These are phyloP conservation scores for Metarhizium brunneum DNA, from an alignment of 2,329 filamentous ascomycete species.

Conservation along the genomic window DNA sequence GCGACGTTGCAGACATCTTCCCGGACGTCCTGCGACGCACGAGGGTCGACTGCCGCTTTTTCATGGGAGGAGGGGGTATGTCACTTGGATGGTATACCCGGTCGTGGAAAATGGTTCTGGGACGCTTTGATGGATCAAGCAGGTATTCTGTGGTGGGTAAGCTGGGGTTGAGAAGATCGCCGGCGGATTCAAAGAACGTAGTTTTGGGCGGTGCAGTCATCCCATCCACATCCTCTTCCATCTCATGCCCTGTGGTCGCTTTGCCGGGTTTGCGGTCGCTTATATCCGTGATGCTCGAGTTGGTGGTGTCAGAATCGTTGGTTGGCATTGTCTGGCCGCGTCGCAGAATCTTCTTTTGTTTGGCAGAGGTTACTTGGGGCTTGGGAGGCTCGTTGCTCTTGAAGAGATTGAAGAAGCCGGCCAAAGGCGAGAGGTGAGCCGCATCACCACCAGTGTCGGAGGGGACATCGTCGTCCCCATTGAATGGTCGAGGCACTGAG, in stretches of 20 bases:
- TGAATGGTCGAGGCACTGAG: constrained; percentile 27
- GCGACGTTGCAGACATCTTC: constrained; percentile 14
- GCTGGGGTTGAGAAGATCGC: constrained; percentile 84
- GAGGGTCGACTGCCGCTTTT: constrained; percentile 37
- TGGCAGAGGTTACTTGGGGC: constrained; percentile 39
- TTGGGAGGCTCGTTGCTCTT: constrained; percentile 46
- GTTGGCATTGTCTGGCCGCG: constrained; percentile 61
- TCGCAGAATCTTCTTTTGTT: constrained; percentile 62
- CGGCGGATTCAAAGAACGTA: constrained; percentile 89
- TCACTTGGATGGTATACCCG: constrained; percentile 89
- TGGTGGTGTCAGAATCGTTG: constrained; percentile 17
- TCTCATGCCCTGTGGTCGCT: constrained; percentile 42
- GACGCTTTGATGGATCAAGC: constrained; percentile 69
- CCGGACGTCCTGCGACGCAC: constrained; percentile 21
- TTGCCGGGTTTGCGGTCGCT: constrained; percentile 17
- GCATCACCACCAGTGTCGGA: constrained; percentile 19
- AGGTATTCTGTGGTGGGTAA: constrained; percentile 75
- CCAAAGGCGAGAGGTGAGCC: constrained; percentile 34
- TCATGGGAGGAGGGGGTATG: constrained; percentile 72
- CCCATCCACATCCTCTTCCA: constrained; percentile 31
- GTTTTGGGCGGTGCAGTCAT: constrained; percentile 74
- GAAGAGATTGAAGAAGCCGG: constrained; percentile 66
- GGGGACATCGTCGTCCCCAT: constrained; percentile 16
- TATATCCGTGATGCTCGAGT: constrained; percentile 9
- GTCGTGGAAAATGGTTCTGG: constrained; percentile 92